Base-by-base conservation (phyloP, 306 rosid species). In the Argentina anserina region DNA sequence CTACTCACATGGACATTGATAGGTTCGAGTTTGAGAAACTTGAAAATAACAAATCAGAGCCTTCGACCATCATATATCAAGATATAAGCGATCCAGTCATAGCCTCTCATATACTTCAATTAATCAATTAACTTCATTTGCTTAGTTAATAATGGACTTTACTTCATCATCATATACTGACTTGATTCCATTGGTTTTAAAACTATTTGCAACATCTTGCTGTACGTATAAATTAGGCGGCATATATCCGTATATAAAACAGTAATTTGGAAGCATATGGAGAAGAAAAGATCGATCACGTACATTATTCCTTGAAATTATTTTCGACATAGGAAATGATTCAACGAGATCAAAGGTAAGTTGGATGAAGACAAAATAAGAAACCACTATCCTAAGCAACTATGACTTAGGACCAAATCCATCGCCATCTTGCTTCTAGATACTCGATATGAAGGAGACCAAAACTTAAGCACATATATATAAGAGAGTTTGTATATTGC, bases 361-460 rank as follows among this genome's bases (percentile, higher is more conserved):
- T 46, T 55, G 62, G 55, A 55, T 29, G 31, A 56, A 46, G 71
- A 68, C 77, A 76, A 49, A 20, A 36, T 60, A 52, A 66, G 76
- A 78, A 71, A 77, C 81, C 45, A 67, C 64, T 46, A 68, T 43
- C 20, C 75, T 67, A 84, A 84, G 87, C 83, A 81, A 84, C 81
- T 59, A 49, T 66, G 87, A 83, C 87, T 58, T 47, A 11, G 66
- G 78, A 83, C 87, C 87, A 76, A 80, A 73, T 69, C 84, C 61
- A 70, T 76, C 80, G 71, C 80, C 60, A 71, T 76, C 80, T 59
- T 25, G 37, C 40, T 75, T 81, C 70, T 47, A 55, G 65, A 70
- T 41, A 52, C 39, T 65, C 39, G 53, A 58, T n/a, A 8, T 11
- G 78, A 72, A 10, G 39, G 26, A 26, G 68, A 41, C 18, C 15